A percentile compares a stretch with the other conserved stretches of the same genome.
Conservation (phyloP, 352 stramenopile species). For the Globisporangium apiculatum region DNA sequence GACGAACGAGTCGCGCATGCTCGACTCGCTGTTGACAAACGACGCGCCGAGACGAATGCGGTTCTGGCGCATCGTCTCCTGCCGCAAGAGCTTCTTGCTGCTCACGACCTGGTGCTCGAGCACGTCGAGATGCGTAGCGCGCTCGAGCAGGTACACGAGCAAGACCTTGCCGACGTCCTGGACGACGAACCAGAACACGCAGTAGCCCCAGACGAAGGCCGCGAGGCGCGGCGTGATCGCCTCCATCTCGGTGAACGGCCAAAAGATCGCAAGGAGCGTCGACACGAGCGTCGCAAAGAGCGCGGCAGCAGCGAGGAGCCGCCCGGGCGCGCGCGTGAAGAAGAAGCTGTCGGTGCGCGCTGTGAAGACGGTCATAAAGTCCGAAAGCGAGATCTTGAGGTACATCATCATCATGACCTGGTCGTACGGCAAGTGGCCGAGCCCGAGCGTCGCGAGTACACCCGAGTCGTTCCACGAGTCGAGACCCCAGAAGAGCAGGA, state of each 20-base stretch:
- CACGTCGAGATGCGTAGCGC: conserved; percentile 45
- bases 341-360: conserved; percentile 81
- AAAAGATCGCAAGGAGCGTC: conserved; percentile 80
- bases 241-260: conserved; percentile 74
- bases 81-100: conserved; percentile 48
- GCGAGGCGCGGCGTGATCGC: conserved; percentile 66
- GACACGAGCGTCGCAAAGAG: conserved; percentile 73
- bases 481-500: conserved; percentile 81
- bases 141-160: conserved; percentile 54
- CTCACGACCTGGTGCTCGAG: conserved; percentile 40
- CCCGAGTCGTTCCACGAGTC: conserved; percentile 77
- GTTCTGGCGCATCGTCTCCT: conserved; percentile 70
- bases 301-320: conserved; percentile 65
- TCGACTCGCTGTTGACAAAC: conserved; percentile 53
- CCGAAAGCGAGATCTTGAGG: conserved; percentile 92
- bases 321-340: conserved; percentile 63
- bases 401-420: conserved; percentile 92
- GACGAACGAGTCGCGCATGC: conserved; percentile 74
- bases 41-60: conserved; percentile 67
- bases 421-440: conserved; percentile 77
- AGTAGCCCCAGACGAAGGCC: conserved; percentile 88
- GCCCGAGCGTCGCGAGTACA: conserved; percentile 43
- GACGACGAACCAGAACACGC: conserved; percentile 80
- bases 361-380: conserved; percentile 92
- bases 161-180: conserved; percentile 80